Conservation (phyloP, 2,329 filamentous ascomycete species). For the Parastagonospora avenae region DNA sequence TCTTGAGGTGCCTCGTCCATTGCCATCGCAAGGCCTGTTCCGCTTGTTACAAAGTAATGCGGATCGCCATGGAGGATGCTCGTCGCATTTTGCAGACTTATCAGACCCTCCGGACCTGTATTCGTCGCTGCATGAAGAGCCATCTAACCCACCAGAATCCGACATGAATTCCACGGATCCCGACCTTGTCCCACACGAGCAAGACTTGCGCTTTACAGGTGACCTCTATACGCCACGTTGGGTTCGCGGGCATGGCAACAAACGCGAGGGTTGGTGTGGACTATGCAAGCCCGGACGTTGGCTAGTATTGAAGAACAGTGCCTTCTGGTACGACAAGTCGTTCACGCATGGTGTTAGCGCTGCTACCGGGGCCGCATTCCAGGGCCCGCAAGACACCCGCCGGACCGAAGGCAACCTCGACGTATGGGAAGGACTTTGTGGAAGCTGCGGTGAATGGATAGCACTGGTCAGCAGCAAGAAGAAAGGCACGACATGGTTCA, state of each 20-base stretch:
- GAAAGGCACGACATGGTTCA: constrained; percentile 91
- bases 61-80: constrained; percentile 67
- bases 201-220: constrained; percentile 74
- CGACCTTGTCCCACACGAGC: constrained; percentile 76
- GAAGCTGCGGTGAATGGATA: constrained; percentile 80
- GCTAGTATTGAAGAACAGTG: constrained; percentile 87
- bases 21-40: constrained; percentile 73
- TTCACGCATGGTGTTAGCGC: constrained; percentile 88
- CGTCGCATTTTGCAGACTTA: constrained; percentile 72
- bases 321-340: constrained; percentile 92
- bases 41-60: constrained; percentile 77
- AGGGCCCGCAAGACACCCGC: constrained; percentile 74
- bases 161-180: constrained; percentile 82
- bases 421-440: constrained; percentile 80
- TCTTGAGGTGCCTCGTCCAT: constrained; percentile 61
- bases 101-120: constrained; percentile 79
- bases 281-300: constrained; percentile 85
- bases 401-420: constrained; percentile 81
- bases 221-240: constrained; percentile 84
- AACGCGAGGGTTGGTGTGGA: constrained; percentile 87
- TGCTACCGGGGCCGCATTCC: constrained; percentile 77
- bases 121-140: constrained; percentile 74
- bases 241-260: constrained; percentile 85
- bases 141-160: constrained; percentile 73
- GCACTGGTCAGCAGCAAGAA: constrained; percentile 84